These are phyloP conservation scores for Epichloe scottii DNA, from an alignment of 2,329 filamentous ascomycete genomes.

Conservation along the genomic window DNA sequence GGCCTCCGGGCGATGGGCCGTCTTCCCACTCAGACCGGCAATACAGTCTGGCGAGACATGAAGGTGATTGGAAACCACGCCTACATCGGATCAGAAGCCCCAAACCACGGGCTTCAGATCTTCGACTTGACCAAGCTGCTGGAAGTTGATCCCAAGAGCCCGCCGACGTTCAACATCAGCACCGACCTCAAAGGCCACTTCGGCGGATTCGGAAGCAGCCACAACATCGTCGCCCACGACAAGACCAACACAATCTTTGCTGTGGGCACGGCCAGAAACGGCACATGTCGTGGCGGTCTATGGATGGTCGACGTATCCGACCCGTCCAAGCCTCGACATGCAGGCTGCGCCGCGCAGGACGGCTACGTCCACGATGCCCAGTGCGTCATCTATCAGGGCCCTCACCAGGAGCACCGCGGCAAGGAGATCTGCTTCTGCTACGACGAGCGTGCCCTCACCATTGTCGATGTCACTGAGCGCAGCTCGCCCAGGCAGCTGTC, in stretches of 20 bases:
- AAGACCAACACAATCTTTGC: too few relatives aligned
- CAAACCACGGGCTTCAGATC: too few relatives aligned
- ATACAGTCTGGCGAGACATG: slow-evolving; percentile 28
- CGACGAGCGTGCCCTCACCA: slow-evolving; percentile 16
- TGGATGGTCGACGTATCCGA: slow-evolving; percentile 43
- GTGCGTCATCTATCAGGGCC: slow-evolving; percentile 39
- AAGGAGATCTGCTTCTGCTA: slow-evolving; percentile 13
- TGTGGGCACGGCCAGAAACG: too few relatives aligned
- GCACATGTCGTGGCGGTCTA: too few relatives aligned
- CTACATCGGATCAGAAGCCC: too few relatives aligned
- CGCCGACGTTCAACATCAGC: too few relatives aligned
- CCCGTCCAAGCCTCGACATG: slow-evolving; percentile 34
- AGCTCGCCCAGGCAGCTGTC: slow-evolving; percentile 32
- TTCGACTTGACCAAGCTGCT: too few relatives aligned
- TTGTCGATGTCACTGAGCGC: slow-evolving; percentile 38
- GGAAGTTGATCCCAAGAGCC: too few relatives aligned
- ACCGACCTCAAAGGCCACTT: too few relatives aligned
- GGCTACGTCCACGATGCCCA: slow-evolving; percentile 42
- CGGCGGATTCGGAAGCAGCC: too few relatives aligned
- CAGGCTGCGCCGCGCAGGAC: slow-evolving; percentile 34
- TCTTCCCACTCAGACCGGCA: slow-evolving; percentile 27
- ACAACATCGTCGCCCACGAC: too few relatives aligned
- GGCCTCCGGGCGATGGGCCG: slow-evolving; percentile 34
- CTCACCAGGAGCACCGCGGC: slow-evolving; percentile 30
- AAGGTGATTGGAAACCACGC: slow-evolving; percentile 22